These are phyloP conservation scores for Diaporthe destruens DNA, from an alignment of 2,329 filamentous ascomycete species.

Conservation along the genomic window DNA sequence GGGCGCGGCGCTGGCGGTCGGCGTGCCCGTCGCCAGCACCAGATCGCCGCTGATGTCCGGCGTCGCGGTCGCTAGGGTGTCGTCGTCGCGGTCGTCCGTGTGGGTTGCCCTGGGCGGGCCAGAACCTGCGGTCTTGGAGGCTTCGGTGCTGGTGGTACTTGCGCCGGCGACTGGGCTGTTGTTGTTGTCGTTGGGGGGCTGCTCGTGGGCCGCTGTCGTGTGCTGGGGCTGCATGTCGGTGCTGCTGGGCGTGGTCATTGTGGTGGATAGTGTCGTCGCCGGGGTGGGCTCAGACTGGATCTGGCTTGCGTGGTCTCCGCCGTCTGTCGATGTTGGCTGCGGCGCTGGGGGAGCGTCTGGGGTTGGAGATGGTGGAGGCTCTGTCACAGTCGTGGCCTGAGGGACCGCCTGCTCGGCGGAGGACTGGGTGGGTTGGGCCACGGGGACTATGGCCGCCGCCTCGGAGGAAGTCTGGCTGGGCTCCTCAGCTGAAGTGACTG, in stretches of 20 bases:
- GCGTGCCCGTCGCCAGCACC: constrained; percentile 35
- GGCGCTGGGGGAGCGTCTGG: background rate
- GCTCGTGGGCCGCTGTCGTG: background rate
- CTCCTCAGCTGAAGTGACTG: background rate
- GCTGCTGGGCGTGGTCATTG: constrained; percentile 10
- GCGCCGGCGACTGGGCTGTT: background rate
- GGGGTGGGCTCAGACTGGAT: background rate
- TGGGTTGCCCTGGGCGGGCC: background rate
- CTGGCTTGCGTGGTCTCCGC: background rate
- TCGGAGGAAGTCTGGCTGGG: background rate
- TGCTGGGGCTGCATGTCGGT: background rate
- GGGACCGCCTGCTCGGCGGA: constrained; percentile 9
- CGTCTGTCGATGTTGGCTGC: background rate
- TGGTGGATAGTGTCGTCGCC: background rate
- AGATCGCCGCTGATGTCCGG: constrained; percentile 30
- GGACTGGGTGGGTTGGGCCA: constrained; percentile 13
- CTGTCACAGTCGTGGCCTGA: background rate
- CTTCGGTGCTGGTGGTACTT: background rate
- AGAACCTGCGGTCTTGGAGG: background rate
- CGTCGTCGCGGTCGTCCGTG: background rate
- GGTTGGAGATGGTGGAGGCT: background rate
- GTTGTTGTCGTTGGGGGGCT: background rate
- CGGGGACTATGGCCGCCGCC: constrained; percentile 5
- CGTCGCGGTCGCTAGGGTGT: background rate
- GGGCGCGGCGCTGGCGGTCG: background rate